Percentiles rank a stretch among this genome's conserved stretches.
phyloP scores from a whole-genome alignment of 768 basidiomycete species.

The Rhodotorula sphaerocarpa region DNA sequence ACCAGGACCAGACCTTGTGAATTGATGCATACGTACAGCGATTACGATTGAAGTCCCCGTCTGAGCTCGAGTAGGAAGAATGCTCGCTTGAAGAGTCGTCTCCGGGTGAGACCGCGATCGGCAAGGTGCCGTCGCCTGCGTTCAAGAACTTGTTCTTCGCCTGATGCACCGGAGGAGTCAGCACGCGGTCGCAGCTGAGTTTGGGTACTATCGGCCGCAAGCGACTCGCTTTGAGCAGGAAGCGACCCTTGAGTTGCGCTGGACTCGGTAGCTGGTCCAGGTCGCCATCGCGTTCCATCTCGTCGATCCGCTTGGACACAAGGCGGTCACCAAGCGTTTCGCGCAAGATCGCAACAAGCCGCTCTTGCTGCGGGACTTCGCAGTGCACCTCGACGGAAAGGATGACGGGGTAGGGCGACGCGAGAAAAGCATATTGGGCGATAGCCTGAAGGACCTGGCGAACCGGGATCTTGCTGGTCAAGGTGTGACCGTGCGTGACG shows the following conservation, averaged over 20 bases:
- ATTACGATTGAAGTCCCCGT: constrained; percentile 35
- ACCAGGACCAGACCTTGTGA: too few relatives aligned
- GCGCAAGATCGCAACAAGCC: constrained; percentile 65
- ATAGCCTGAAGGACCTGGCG: constrained; percentile 77
- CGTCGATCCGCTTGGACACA: constrained; percentile 50
- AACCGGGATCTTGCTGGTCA: constrained; percentile 72
- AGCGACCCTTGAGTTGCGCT: constrained; percentile 63
- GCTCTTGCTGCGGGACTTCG: constrained; percentile 65
- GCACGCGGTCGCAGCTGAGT: background rate
- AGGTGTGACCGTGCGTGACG: constrained; percentile 80
- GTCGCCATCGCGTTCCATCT: constrained; percentile 39
- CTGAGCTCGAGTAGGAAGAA: constrained; percentile 26
- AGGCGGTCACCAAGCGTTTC: constrained; percentile 55
- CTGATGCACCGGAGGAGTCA: constrained; percentile 43
- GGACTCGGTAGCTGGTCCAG: constrained; percentile 70
- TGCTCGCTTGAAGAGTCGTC: constrained; percentile 25
- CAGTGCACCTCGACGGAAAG: constrained; percentile 92
- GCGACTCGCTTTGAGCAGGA: constrained; percentile 67
- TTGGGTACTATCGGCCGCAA: background rate
- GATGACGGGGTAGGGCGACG: constrained; percentile 83
- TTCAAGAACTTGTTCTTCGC: constrained; percentile 67
- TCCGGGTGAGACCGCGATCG: constrained; percentile 14
- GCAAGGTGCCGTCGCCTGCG: constrained; percentile 5
- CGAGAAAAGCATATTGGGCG: constrained; percentile 77
- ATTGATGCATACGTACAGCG: constrained; percentile 1